Base-by-base conservation (phyloP, 2,329 filamentous ascomycete genomes). In the Pyrenochaeta sp. region DNA sequence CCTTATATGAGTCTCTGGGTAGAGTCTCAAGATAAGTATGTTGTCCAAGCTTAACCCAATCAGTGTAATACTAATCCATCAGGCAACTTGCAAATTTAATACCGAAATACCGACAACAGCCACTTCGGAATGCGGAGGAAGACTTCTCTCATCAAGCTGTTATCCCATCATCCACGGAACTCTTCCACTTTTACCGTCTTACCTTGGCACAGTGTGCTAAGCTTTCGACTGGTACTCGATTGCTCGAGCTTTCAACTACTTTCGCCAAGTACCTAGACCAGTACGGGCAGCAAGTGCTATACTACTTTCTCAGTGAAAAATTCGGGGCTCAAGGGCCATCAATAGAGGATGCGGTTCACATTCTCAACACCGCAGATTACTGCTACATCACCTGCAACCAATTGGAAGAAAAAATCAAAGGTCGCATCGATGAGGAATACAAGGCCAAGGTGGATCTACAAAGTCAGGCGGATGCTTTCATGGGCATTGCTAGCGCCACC, bases 1-100 rank as follows among this genome's bases (percentile, higher is more conserved):
- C 94, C 94, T 1, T 99, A 97, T 69, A 81, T 99, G 54, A 96
- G 90, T 67, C 77, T 99, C 3, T 99, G 94, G 94, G 91, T 99
- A 2, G 93, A 97, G 48, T 93, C 90, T 7, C 94, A 97, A 71
- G 93, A 96, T 72, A 93, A 86, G 71, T 74, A 68, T 29, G 67
- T 61, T 13, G 13, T 24, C 17, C 17, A 43, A 6, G 20, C 9
- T 21, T 18, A 15, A 7, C 27, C 15, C 8, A 21, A 14, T 9
- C 1, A 15, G 23, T 10, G 31, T n/a, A n/a, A n/a, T 22, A 36
- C 55, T 65, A 27, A 63, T 43, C 11, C 10, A n/a, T 3, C 34
- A 75, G 73, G 60, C 87, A 96, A 61, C 78, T 97, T 44, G 87
- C 90, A 5, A 73, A 79, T 6, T 84, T 97, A 73, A 89, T 99